These are phyloP conservation scores for Elongisporangium anandrum DNA, from an alignment of 352 stramenopile genomes.

Conservation along the genomic window DNA sequence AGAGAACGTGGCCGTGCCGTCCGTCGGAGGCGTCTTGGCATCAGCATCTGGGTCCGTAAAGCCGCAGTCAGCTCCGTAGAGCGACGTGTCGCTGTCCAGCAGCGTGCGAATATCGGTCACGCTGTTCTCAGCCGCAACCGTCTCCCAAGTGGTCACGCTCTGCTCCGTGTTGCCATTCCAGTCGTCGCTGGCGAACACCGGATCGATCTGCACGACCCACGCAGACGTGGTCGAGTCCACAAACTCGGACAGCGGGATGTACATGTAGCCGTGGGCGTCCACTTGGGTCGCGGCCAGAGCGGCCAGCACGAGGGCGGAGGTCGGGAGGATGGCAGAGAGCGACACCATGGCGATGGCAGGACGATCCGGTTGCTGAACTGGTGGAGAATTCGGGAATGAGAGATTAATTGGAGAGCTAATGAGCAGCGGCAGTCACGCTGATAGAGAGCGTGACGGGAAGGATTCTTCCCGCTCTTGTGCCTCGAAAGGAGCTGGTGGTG, in stretches of 20 bases:
- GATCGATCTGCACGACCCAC: slow-evolving; percentile 30
- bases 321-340: not conserved
- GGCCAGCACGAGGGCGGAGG: slow-evolving; percentile 12
- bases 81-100: slow-evolving; percentile 24
- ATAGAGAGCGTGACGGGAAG: not conserved
- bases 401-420: not conserved
- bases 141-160: slow-evolving; percentile 18
- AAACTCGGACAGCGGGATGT: slow-evolving; percentile 26
- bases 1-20: slow-evolving; percentile 29
- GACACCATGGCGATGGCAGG: not conserved
- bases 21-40: slow-evolving; percentile 25
- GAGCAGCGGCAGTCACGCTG: not conserved
- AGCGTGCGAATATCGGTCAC: slow-evolving; percentile 25
- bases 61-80: slow-evolving; percentile 28
- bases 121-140: slow-evolving; percentile 15
- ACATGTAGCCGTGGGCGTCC: slow-evolving; percentile 27
- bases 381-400: not conserved
- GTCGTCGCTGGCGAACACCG: slow-evolving; percentile 16
- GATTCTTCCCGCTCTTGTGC: not conserved
- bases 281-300: slow-evolving; percentile 14
- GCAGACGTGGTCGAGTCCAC: slow-evolving; percentile 22
- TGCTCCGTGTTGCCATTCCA: slow-evolving; percentile 29
- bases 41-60: slow-evolving; percentile 27
- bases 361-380: too few species aligned
- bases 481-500: not conserved